Evolutionary conservation across 1,284 basidiomycete species (phyloP).

Genomic region (Cryptococcus sp.): DNA sequence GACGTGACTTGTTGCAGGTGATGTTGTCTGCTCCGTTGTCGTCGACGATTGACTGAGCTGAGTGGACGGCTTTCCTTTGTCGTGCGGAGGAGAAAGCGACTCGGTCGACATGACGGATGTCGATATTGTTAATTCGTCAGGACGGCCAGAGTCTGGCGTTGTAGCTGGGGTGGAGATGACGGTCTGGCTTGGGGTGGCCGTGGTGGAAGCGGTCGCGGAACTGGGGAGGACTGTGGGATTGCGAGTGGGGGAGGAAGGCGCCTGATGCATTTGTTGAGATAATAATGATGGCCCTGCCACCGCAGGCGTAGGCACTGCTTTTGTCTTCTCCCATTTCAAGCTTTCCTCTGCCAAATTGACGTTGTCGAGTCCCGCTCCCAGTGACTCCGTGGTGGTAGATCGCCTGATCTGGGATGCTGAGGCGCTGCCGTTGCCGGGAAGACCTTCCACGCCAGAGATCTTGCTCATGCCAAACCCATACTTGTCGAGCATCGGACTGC

Average conservation of each 20-base stretch:
- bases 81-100: constrained; percentile 29
- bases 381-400: constrained; percentile 59
- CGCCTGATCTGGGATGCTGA: constrained; percentile 12
- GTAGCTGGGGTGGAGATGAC: constrained; percentile 48
- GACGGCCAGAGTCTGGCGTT: constrained; percentile 46
- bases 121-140: constrained; percentile 54
- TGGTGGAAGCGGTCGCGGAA: constrained; percentile 30
- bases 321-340: constrained; percentile 62
- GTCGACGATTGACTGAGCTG: constrained; percentile 8
- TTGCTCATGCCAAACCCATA: constrained; percentile 89
- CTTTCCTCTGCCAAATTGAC: constrained; percentile 61
- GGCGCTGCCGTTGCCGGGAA: constrained; percentile 19
- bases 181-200: constrained; percentile 44
- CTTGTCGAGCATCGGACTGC: constrained; percentile 81
- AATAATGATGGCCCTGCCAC: constrained; percentile 72
- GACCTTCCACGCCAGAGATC: constrained; percentile 49
- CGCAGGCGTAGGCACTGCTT: constrained; percentile 42
- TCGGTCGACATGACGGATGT: constrained; percentile 43
- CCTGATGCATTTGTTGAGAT: constrained; percentile 69
- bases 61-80: constrained; percentile 1
- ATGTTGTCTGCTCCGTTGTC: constrained; percentile 21
- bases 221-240: constrained; percentile 11
- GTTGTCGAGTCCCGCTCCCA: constrained; percentile 62
- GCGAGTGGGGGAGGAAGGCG: constrained; percentile 26
- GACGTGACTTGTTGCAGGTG: constrained; percentile 36